Evolutionary conservation across 2,329 filamentous ascomycete species (phyloP).

Genomic region (Fusarium sp.): DNA sequence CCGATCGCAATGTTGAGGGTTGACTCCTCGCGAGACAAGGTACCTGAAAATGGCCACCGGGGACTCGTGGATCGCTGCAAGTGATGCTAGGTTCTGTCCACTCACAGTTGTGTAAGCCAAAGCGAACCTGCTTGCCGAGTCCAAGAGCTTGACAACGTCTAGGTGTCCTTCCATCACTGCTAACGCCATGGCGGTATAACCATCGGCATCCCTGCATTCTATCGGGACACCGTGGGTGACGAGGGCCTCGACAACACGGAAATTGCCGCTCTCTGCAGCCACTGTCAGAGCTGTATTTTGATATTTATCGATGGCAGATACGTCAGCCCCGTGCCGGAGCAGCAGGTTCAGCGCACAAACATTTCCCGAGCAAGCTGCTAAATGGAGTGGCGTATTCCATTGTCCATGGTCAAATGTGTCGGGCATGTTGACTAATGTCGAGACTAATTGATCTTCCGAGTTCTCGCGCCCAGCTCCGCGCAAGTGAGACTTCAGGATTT

Average conservation of each 20-base stretch:
- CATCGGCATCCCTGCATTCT: neutral
- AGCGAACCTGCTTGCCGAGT: neutral
- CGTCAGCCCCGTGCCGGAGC: neutral
- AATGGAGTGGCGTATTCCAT: neutral
- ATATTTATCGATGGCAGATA: neutral
- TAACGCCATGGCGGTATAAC: neutral
- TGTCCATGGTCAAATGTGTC: neutral
- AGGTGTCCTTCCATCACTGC: neutral
- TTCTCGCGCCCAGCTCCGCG: neutral
- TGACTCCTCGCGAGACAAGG: neutral
- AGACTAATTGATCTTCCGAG: neutral
- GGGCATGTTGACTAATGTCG: neutral
- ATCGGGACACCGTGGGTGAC: neutral
- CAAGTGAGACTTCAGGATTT: too few species aligned
- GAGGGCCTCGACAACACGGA: neutral
- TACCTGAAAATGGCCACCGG: neutral
- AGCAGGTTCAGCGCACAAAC: neutral
- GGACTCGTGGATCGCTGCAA: accelerated
- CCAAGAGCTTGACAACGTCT: neutral
- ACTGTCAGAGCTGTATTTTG: neutral
- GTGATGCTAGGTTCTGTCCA: neutral
- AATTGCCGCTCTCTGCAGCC: accelerated
- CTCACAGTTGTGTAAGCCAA: neutral
- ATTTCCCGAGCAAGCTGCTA: neutral
- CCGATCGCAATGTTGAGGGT: neutral